Percentiles rank a stretch among this genome's conserved stretches.
phyloP scores from a whole-genome alignment of 1,139 yeast genomes.

The Lodderomyces parapsilosis region DNA sequence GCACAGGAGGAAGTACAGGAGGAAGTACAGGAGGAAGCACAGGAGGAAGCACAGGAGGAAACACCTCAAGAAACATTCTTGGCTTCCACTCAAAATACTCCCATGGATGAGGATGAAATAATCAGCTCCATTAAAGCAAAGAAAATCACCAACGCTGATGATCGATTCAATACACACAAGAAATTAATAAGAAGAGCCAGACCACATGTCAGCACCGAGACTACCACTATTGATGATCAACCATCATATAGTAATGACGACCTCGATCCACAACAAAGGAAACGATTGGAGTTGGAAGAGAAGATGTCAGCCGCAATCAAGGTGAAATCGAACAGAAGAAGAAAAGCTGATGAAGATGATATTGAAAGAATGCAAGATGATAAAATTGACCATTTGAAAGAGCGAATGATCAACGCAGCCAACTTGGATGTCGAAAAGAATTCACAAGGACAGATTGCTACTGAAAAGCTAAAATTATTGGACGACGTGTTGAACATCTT shows the following conservation, averaged over 20 bases:
- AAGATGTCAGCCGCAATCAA: conserved; percentile 76
- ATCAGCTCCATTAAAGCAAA: conserved; percentile 25
- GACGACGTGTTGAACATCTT: conserved; percentile 76
- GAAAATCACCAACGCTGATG: conserved; percentile 21
- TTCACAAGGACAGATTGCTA: conserved; percentile 73
- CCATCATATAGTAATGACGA: conserved; percentile 4
- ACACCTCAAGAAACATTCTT: conserved; percentile 12
- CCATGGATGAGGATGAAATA: conserved; percentile 27
- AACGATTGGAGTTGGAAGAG: conserved; percentile 77
- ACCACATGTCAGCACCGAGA: conserved; percentile 1
- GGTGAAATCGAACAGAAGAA: conserved; percentile 56
- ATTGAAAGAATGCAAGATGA: conserved; percentile 95
- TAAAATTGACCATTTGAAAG: conserved; percentile 74
- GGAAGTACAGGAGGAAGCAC: conserved; percentile 8
- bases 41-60: conserved; percentile 6
- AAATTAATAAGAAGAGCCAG: conserved; percentile 36
- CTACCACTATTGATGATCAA: conserved; percentile 1
- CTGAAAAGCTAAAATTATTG: conserved; percentile 78
- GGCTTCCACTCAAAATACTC: conserved; percentile 15
- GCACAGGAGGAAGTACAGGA: conserved; percentile 6
- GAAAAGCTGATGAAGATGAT: conserved; percentile 83
- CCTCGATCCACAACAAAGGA: conserved; percentile 47
- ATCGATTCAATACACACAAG: conserved; percentile 34
- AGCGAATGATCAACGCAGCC: conserved; percentile 92
- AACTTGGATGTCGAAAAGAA: conserved; percentile 85